phyloP scores from a whole-genome alignment of 495 filamentous ascomycete species.

The Aspergillus cavernicola region DNA sequence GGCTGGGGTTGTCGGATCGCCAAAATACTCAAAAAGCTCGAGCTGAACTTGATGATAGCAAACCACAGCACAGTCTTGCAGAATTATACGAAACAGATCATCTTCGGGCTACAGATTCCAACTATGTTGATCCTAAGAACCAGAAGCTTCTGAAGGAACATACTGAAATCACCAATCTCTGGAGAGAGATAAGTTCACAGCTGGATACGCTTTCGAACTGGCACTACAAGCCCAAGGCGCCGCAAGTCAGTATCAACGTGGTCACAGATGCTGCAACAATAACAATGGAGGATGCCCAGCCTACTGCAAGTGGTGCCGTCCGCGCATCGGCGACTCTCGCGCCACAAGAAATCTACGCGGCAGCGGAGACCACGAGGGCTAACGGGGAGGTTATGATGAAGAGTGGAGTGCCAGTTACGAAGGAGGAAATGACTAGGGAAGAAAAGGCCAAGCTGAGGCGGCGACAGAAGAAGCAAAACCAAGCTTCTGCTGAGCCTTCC shows the following conservation, averaged over 20 bases:
- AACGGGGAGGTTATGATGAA: constrained; percentile 70
- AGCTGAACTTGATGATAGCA: constrained; percentile 83
- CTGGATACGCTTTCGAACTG: constrained; percentile 88
- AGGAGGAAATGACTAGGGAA: constrained; percentile 87
- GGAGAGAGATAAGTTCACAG: constrained; percentile 74
- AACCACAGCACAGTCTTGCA: constrained; percentile 79
- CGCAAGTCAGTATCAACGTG: constrained; percentile 73
- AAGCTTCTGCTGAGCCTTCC: constrained; percentile 33
- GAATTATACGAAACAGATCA: constrained; percentile 95
- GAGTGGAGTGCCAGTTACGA: constrained; percentile 73
- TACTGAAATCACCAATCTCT: constrained; percentile 76
- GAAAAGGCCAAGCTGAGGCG: constrained; percentile 76
- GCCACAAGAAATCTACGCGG: constrained; percentile 89
- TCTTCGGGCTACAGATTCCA: constrained; percentile 69
- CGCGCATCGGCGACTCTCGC: constrained; percentile 75
- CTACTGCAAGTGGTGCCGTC: constrained; percentile 70
- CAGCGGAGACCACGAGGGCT: constrained; percentile 62
- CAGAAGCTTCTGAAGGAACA: constrained; percentile 81
- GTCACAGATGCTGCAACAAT: constrained; percentile 86
- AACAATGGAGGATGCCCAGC: constrained; percentile 92
- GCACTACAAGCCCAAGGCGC: constrained; percentile 90
- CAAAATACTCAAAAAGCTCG: constrained; percentile 59
- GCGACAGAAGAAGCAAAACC: constrained; percentile 77
- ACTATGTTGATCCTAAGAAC: constrained; percentile 73
- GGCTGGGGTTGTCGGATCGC: constrained; percentile 52